Evolutionary conservation across 768 basidiomycete species (phyloP), one percentile per base, ranked within the genome.

Genomic region (Lactarius evosmus): DNA sequence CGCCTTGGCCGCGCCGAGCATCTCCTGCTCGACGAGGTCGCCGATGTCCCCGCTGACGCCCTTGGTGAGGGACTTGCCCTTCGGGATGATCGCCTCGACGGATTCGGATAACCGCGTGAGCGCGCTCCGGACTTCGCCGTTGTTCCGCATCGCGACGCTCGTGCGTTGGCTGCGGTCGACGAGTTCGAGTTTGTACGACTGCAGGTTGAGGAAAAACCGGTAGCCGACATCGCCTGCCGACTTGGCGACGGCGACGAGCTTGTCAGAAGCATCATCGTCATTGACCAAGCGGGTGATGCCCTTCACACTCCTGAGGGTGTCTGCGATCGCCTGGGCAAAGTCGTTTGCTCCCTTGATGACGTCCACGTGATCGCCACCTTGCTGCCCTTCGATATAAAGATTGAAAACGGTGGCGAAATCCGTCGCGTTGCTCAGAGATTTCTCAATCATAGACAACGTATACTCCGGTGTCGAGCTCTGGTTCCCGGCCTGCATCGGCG

Each of bases 331-430:
- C 75, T 99, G 97, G 0, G 96, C 95, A 61, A 98, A 87, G 71
- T 96, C 95, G 76, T 98, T 98, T 65, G 96, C 93, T 55, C 89
- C 86, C 76, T 97, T 97, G 80, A 99, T 98, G 61, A 98, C 97
- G 56, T 97, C 93, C 66, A 99, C 97, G 72, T 98, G 86, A 58
- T 97, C 93, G 9, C 95, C 97, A 34, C 96, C 96, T 50, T 79
- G 79, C 67, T 96, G 93, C 27, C 88, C 88, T 65, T 86, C 83
- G 25, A 98, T 83, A 75, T 92, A 93, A 11, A 97, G 84, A 73
- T 94, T 93, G 79, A 93, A 98, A 62, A 94, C 82, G 19, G 90
- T 91, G 11, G 96, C 97, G 71, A 99, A 98, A 71, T 99, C 96
- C 53, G 87, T 98, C 17, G 95, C 93, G 70, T 91, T 96, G 74